Evolutionary conservation across 2,329 filamentous ascomycete species (phyloP).

Genomic region (Cyphellophora europaea): DNA sequence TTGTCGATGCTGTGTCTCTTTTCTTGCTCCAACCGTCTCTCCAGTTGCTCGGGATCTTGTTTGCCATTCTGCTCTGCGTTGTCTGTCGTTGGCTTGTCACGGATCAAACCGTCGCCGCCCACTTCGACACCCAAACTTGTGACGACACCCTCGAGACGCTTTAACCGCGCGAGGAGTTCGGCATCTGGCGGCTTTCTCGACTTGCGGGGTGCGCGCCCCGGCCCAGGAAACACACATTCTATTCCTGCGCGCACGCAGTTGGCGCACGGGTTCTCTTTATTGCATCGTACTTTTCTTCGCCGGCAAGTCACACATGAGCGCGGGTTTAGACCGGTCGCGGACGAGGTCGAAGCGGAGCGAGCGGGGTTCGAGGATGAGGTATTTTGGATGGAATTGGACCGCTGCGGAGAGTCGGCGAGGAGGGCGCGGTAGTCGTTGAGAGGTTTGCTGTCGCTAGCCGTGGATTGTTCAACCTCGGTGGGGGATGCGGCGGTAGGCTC

Average conservation of each 20-base stretch:
- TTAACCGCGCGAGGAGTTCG: constrained; percentile 50
- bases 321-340: constrained; percentile 19
- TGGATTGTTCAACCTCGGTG: too few species aligned
- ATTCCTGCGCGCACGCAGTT: constrained; percentile 41
- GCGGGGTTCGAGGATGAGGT: background rate
- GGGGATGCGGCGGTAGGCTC: too few species aligned
- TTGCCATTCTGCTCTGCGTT: constrained; percentile 2
- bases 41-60: background rate
- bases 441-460: too few species aligned
- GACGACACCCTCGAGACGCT: constrained; percentile 52
- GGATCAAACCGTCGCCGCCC: constrained; percentile 19
- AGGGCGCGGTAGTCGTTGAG: background rate
- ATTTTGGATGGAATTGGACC: background rate
- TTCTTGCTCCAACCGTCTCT: background rate
- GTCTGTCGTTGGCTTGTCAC: constrained; percentile 9
- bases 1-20: constrained; percentile 24
- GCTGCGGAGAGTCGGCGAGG: background rate
- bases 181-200: constrained; percentile 48
- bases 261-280: constrained; percentile 37
- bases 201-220: constrained; percentile 51
- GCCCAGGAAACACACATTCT: constrained; percentile 54
- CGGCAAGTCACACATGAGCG: constrained; percentile 39
- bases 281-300: constrained; percentile 38
- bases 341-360: background rate
- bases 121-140: constrained; percentile 45